Percentiles rank a stretch among this genome's conserved stretches.
Evolutionary conservation across 352 stramenopile species (phyloP).

Genomic region (Albugo laibachii): DNA sequence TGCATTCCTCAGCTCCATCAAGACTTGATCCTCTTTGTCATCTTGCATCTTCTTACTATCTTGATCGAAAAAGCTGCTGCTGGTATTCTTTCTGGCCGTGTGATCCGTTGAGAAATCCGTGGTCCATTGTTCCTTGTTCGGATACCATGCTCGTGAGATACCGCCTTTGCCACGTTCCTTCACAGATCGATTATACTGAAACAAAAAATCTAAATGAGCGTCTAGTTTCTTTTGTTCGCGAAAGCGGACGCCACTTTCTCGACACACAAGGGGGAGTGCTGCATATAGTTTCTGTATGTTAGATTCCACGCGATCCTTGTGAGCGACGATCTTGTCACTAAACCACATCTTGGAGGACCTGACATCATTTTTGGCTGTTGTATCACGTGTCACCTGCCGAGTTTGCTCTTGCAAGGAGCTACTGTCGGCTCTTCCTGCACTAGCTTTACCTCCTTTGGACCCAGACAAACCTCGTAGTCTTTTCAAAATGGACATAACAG

Average conservation of each 20-base stretch:
- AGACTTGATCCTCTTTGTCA: constrained; percentile 21
- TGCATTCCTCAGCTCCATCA: constrained; percentile 41
- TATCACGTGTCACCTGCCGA: neutral
- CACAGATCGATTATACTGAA: constrained; percentile 65
- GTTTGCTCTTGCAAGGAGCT: constrained; percentile 7
- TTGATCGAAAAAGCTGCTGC: constrained; percentile 51
- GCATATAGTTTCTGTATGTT: constrained; percentile 77
- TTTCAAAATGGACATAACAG: constrained; percentile 74
- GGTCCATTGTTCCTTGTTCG: constrained; percentile 63
- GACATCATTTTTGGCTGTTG: constrained; percentile 2
- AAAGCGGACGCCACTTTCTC: constrained; percentile 63
- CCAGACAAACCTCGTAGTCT: constrained; percentile 39
- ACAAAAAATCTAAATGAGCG: constrained; percentile 70
- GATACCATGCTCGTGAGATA: constrained; percentile 67
- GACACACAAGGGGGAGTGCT: constrained; percentile 54
- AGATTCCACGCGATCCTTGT: constrained; percentile 71
- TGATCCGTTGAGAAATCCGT: constrained; percentile 41
- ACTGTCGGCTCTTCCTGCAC: constrained; percentile 1
- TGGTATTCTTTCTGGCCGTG: constrained; percentile 41
- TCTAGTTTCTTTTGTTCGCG: constrained; percentile 55
- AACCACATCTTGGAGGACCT: constrained; percentile 63
- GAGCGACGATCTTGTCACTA: constrained; percentile 55
- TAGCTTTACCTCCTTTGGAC: neutral
- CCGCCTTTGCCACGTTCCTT: constrained; percentile 69
- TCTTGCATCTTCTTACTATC: constrained; percentile 12